Percentiles rank a stretch among this genome's conserved stretches.
These are phyloP conservation scores for Heteromeles arbutifolia DNA, from an alignment of 306 rosid genomes.

Conservation along the genomic window DNA sequence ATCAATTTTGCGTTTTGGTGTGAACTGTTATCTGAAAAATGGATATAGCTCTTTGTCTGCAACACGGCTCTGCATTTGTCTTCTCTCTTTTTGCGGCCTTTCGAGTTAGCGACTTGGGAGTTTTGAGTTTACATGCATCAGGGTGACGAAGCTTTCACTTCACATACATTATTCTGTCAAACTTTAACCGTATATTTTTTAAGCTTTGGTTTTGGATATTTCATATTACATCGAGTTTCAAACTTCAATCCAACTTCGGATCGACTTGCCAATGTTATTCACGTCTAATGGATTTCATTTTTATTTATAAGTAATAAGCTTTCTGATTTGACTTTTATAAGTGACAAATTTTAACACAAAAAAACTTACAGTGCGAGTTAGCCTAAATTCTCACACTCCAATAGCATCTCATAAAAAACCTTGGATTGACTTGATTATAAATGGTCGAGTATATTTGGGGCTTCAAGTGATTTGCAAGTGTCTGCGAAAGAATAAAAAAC, in stretches of 20 bases:
- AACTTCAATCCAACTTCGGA: not conserved
- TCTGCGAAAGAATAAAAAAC: no score
- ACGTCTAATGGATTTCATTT: not conserved
- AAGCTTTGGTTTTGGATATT: not conserved
- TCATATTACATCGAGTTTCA: not conserved
- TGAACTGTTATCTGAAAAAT: conserved; percentile 1
- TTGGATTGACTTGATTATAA: no score
- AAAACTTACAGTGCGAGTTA: no score
- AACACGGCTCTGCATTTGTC: not conserved
- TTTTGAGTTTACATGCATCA: not conserved
- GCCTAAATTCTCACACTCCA: no score
- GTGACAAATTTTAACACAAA: no score
- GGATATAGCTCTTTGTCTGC: not conserved
- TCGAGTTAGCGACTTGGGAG: not conserved
- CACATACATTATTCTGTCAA: not conserved
- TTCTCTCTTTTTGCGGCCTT: not conserved
- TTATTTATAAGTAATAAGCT: no score
- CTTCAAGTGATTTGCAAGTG: no score
- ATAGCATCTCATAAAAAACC: no score
- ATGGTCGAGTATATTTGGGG: no score
- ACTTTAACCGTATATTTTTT: not conserved
- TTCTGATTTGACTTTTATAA: no score
- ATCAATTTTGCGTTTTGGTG: conserved; percentile 10
- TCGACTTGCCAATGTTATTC: not conserved
- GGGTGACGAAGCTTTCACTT: not conserved